A percentile compares a stretch with the other conserved stretches of the same genome.
phyloP scores from a whole-genome alignment of 345 rosid genomes.

The Anastatica hierochuntica region DNA sequence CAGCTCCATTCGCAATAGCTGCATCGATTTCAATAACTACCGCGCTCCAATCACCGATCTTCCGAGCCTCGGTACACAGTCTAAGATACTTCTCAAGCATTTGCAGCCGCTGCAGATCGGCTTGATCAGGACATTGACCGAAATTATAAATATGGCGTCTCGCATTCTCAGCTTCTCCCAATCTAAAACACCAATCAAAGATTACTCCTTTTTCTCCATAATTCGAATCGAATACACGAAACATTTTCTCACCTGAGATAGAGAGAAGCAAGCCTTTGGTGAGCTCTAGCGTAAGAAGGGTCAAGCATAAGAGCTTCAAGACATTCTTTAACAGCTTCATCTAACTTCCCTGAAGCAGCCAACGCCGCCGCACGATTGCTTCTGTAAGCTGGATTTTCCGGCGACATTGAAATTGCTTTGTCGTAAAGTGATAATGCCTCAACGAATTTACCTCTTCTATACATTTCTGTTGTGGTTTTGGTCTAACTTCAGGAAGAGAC shows the following conservation, averaged over 20 bases:
- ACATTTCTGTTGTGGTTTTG: too few relatives aligned
- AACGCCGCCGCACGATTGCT: conserved; percentile 87
- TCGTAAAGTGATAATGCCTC: conserved; percentile 75
- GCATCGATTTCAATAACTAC: conserved; percentile 57
- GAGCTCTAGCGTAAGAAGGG: conserved; percentile 66
- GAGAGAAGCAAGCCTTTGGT: conserved; percentile 71
- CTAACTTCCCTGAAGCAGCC: conserved; percentile 61
- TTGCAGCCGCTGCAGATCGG: conserved; percentile 63
- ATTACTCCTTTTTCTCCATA: background rate
- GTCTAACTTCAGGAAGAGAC: too few relatives aligned
- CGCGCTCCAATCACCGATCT: conserved; percentile 66
- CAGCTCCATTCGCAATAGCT: conserved; percentile 66
- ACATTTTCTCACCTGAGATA: conserved; percentile 48
- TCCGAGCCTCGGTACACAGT: conserved; percentile 63
- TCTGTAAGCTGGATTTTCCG: conserved; percentile 67
- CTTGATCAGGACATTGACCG: conserved; percentile 57
- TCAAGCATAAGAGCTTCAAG: conserved; percentile 78
- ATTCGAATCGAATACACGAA: background rate
- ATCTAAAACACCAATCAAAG: conserved; percentile 31
- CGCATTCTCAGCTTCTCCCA: conserved; percentile 72
- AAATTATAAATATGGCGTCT: conserved; percentile 44
- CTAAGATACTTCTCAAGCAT: conserved; percentile 65
- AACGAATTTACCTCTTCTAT: conserved; percentile 49
- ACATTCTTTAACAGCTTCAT: conserved; percentile 74
- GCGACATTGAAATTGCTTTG: conserved; percentile 63